These are phyloP conservation scores for Globisporangium iwayamae DNA, from an alignment of 352 stramenopile genomes.

Conservation along the genomic window DNA sequence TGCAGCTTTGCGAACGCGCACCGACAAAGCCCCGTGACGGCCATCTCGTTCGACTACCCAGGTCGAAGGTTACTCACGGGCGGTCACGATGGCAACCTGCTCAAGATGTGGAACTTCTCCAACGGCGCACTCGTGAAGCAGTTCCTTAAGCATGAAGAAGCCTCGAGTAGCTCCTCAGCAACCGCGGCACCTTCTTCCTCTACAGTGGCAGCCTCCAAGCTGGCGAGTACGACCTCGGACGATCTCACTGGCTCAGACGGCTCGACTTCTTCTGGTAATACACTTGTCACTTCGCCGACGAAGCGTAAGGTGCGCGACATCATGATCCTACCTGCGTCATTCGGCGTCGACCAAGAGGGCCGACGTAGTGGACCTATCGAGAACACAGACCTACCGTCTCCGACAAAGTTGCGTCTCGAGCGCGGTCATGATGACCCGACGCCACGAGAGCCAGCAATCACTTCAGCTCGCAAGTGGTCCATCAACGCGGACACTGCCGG, in stretches of 20 bases:
- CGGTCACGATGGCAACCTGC: slow-evolving; percentile 63
- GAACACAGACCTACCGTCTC: slow-evolving; percentile 45
- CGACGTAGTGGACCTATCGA: slow-evolving; percentile 33
- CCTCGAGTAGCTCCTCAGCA: not conserved
- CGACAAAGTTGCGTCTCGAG: slow-evolving; percentile 31
- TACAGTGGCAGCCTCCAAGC: slow-evolving; percentile 9
- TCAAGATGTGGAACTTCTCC: slow-evolving; percentile 91
- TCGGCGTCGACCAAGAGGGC: slow-evolving; percentile 58
- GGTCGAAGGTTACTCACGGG: slow-evolving; percentile 77
- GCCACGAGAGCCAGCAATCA: not conserved
- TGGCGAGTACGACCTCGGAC: not conserved
- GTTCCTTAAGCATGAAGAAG: slow-evolving; percentile 61
- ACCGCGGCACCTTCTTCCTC: slow-evolving; percentile 12
- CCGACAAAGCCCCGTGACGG: slow-evolving; percentile 63
- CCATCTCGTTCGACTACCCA: slow-evolving; percentile 79
- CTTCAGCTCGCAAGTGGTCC: not conserved
- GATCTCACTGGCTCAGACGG: not conserved
- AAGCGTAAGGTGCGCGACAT: slow-evolving; percentile 61
- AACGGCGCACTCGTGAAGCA: slow-evolving; percentile 84
- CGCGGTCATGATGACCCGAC: slow-evolving; percentile 11
- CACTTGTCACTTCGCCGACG: slow-evolving; percentile 1
- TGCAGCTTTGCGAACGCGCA: slow-evolving; percentile 77
- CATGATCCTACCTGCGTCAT: slow-evolving; percentile 54
- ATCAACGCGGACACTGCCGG: not conserved
- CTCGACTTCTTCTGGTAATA: not conserved